Conservation (phyloP, 495 filamentous ascomycete genomes). For the Penicillium waksmanii region DNA sequence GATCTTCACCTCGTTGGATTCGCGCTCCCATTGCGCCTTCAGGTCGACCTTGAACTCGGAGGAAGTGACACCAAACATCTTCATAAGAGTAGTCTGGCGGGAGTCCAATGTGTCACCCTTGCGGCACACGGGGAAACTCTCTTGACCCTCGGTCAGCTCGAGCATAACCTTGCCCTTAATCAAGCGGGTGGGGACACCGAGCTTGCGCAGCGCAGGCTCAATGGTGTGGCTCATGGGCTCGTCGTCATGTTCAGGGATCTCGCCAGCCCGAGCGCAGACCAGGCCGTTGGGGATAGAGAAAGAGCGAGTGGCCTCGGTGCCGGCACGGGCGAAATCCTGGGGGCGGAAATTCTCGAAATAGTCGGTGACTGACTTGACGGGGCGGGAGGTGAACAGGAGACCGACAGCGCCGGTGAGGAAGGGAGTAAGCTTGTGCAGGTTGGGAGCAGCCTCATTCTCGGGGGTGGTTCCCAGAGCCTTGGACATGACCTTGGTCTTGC, state of each 20-base stretch:
- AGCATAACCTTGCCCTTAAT: conserved; percentile 86
- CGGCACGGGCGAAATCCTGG: conserved; percentile 87
- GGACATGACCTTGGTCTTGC: conserved; percentile 98
- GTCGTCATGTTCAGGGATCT: conserved; percentile 78
- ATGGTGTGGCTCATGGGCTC: conserved; percentile 82
- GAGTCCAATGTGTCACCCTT: conserved; percentile 83
- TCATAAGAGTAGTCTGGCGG: conserved; percentile 87
- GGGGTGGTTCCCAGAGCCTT: conserved; percentile 78
- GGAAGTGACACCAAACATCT: conserved; percentile 87
- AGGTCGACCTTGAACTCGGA: conserved; percentile 85
- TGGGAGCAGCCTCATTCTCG: conserved; percentile 75
- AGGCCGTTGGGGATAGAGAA: conserved; percentile 79
- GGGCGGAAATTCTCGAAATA: conserved; percentile 71
- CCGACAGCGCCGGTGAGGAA: conserved; percentile 83
- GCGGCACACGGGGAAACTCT: conserved; percentile 72
- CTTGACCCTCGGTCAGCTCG: conserved; percentile 70
- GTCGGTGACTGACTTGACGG: conserved; percentile 59
- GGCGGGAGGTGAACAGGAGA: conserved; percentile 83
- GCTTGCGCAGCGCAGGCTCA: conserved; percentile 82
- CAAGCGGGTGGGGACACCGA: conserved; percentile 87
- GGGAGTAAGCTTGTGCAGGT: conserved; percentile 68
- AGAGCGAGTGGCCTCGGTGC: conserved; percentile 68
- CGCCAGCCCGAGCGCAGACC: conserved; percentile 74
- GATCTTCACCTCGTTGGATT: conserved; percentile 46
- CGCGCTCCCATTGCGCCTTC: conserved; percentile 61